These are phyloP conservation scores for Hippophae rhamnoides DNA, from an alignment of 306 rosid species.

Conservation along the genomic window DNA sequence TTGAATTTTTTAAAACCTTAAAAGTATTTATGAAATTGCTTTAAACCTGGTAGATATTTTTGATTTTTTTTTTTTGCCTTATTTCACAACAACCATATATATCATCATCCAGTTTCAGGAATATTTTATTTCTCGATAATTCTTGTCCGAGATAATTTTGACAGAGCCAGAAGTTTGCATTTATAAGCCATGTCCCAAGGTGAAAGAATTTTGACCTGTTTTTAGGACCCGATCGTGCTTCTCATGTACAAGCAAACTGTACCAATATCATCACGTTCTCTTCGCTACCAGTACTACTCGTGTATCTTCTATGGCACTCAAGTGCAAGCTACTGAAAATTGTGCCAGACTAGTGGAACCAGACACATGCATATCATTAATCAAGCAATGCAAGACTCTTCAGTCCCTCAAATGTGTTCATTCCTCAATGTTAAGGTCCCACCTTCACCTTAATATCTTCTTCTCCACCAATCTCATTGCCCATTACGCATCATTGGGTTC, in stretches of 20 bases:
- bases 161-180: no score
- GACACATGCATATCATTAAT: slow-evolving; percentile 19
- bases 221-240: background rate
- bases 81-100: no score
- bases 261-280: background rate
- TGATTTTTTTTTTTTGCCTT: no score
- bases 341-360: background rate
- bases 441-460: slow-evolving; percentile 27
- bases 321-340: background rate
- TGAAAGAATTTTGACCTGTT: no score
- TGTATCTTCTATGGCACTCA: background rate
- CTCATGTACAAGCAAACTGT: background rate
- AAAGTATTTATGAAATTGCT: no score
- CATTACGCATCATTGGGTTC: slow-evolving; percentile 31
- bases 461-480: slow-evolving; percentile 34
- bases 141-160: no score
- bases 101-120: no score
- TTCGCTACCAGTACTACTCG: background rate
- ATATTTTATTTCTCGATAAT: no score
- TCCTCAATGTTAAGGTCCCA: slow-evolving; percentile 25
- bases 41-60: no score
- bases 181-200: no score
- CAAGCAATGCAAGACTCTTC: slow-evolving; percentile 20
- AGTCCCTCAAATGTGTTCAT: slow-evolving; percentile 29
- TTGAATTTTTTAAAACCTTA: no score